These are phyloP conservation scores for Globisporangium ultimum DNA, from an alignment of 352 stramenopile genomes.

Conservation along the genomic window DNA sequence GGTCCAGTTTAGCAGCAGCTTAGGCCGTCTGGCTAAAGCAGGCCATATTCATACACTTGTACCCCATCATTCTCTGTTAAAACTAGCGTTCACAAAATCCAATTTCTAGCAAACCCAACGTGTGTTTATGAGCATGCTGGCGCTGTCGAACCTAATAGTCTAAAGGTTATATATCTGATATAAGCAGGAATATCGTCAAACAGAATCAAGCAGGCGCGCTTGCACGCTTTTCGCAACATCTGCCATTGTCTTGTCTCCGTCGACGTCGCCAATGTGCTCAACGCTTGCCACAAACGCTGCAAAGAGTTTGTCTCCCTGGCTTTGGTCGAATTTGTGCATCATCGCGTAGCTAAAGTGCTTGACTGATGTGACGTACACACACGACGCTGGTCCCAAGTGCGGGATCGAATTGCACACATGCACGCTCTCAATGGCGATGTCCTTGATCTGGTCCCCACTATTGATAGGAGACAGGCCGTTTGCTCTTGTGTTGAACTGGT, in stretches of 20 bases:
- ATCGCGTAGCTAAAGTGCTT: conserved; percentile 2
- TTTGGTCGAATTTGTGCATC: conserved; percentile 5
- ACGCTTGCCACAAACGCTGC: background rate
- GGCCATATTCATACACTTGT: no score
- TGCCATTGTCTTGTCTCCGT: background rate
- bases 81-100: no score
- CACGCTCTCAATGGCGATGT: conserved; percentile 1
- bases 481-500: conserved; percentile 15
- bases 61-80: no score
- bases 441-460: background rate
- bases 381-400: conserved; percentile 3
- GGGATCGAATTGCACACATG: conserved; percentile 1
- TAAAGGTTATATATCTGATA: no score
- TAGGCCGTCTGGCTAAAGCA: no score
- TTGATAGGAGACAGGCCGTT: no score
- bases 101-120: no score
- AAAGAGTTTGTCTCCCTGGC: background rate
- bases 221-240: background rate
- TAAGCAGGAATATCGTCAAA: no score
- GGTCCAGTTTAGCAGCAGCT: no score
- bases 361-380: conserved; percentile 4
- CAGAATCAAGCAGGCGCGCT: no score
- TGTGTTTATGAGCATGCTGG: no score
- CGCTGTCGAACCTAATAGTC: no score
- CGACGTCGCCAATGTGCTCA: background rate